Percentiles rank a stretch among this genome's conserved stretches.
phyloP scores from a whole-genome alignment of 1,284 basidiomycete species.

The Paramarasmius palmivorus region DNA sequence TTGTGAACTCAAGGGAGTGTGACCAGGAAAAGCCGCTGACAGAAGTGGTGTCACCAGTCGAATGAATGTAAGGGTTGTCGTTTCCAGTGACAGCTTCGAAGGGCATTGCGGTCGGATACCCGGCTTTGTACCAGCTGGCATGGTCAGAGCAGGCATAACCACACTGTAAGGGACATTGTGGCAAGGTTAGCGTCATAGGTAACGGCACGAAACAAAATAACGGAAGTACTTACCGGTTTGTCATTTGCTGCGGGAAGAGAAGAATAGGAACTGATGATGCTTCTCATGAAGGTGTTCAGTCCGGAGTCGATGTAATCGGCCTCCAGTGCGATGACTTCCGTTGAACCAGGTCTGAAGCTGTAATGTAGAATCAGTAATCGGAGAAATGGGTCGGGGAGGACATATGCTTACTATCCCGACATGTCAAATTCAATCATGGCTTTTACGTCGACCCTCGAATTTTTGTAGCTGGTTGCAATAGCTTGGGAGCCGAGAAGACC shows the following conservation, averaged over 20 bases:
- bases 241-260: slow-evolving; percentile 10
- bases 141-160: slow-evolving; percentile 16
- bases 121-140: slow-evolving; percentile 11
- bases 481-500: slow-evolving; percentile 56
- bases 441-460: slow-evolving; percentile 35
- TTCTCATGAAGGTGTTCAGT: slow-evolving; percentile 1
- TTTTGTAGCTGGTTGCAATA: slow-evolving; percentile 48
- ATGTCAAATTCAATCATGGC: slow-evolving; percentile 33
- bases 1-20: slow-evolving; percentile 48
- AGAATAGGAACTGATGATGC: slow-evolving; percentile 1
- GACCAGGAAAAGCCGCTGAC: slow-evolving; percentile 41
- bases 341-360: neutral
- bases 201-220: neutral
- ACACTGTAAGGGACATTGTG: slow-evolving; percentile 5
- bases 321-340: neutral
- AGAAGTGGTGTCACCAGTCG: slow-evolving; percentile 38
- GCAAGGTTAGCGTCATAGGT: neutral
- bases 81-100: slow-evolving; percentile 21
- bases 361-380: too few relatives aligned
- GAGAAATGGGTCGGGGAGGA: neutral
- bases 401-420: slow-evolving; percentile 12
- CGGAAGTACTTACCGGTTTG: slow-evolving; percentile 18
- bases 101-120: slow-evolving; percentile 26
- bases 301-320: slow-evolving; percentile 2
- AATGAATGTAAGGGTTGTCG: slow-evolving; percentile 44